Base-by-base conservation (phyloP, 495 filamentous ascomycete species). In the Annulohypoxylon moriforme region DNA sequence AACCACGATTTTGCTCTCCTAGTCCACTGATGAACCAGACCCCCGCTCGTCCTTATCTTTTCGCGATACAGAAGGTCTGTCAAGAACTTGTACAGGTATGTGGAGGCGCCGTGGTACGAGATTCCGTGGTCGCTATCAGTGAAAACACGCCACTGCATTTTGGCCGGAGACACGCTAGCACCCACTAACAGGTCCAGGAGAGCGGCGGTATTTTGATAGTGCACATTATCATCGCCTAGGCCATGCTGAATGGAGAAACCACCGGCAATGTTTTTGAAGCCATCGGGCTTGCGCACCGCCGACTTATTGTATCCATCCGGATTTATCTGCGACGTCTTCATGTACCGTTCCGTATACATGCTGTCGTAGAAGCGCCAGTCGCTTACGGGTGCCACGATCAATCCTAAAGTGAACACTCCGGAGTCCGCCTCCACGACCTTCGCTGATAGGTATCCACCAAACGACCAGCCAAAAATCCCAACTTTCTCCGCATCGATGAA, bases 301-400 rank as follows among this genome's bases (percentile, higher is more conserved):
- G 81, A 77, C 49, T 73, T 75, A 31, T 75, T 75, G 71, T 89
- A 89, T 16, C 85, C 87, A 0, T 53, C 81, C 0, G 66, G 62
- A 72, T 90, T 90, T 31, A 74, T 60, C 40, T 74, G 68, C 1
- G 82, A 79, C 18, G 81, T 85, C 68, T 89, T 88, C 88, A 90
- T 90, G 74, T 88, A 90, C 29, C 88, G 81, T 77, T 90, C 88
- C 9, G 88, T 89, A 78, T 90, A 90, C 77, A 90, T 85, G 63
- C 74, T 83, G 68, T 90, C 88, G 78, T 90, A 90, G 76, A 89
- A 86, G 2, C 86, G 80, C 88, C 87, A 89, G 73, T 89, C 87
- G 13, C 77, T 80, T 3, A 87, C 85, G 0, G 86, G 87, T 0
- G 87, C 86, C 0, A 85, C 85, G 52, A 86, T 83, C 4, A 89